phyloP scores from a whole-genome alignment of 768 basidiomycete genomes.

The Candolleomyces efflorescens region DNA sequence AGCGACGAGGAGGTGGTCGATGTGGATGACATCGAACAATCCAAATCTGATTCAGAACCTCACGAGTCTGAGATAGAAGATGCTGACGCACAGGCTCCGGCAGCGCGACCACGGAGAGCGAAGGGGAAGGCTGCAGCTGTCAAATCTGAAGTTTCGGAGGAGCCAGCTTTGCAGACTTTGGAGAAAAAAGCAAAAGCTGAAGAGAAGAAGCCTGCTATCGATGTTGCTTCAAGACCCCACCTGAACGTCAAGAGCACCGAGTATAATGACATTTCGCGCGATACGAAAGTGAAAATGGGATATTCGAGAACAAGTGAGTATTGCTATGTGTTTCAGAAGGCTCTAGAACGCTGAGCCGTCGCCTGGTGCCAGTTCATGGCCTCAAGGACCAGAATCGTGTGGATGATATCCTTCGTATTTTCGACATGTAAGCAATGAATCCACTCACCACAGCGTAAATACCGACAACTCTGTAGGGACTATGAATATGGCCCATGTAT shows the following conservation, averaged over 20 bases:
- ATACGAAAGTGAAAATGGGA: conserved; percentile 51
- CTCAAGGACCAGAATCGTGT: conserved; percentile 52
- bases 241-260: conserved; percentile 45
- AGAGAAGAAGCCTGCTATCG: background rate
- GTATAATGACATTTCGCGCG: conserved; percentile 48
- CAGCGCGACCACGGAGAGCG: background rate
- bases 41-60: background rate
- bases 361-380: conserved; percentile 52
- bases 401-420: conserved; percentile 71
- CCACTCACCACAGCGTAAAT: background rate
- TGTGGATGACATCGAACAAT: conserved; percentile 1
- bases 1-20: background rate
- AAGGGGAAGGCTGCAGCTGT: background rate
- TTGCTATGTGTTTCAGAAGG: background rate
- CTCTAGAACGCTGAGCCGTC: background rate
- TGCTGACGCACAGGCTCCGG: background rate
- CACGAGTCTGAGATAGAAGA: background rate
- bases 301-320: conserved; percentile 55
- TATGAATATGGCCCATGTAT: conserved; percentile 80
- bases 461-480: conserved; percentile 36
- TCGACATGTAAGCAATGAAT: conserved; percentile 57
- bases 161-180: background rate
- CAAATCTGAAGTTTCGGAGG: background rate
- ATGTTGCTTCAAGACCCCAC: conserved; percentile 21
- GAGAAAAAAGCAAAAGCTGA: background rate